Conservation (phyloP, 2,329 filamentous ascomycete species). For the Rosellinia necatrix region DNA sequence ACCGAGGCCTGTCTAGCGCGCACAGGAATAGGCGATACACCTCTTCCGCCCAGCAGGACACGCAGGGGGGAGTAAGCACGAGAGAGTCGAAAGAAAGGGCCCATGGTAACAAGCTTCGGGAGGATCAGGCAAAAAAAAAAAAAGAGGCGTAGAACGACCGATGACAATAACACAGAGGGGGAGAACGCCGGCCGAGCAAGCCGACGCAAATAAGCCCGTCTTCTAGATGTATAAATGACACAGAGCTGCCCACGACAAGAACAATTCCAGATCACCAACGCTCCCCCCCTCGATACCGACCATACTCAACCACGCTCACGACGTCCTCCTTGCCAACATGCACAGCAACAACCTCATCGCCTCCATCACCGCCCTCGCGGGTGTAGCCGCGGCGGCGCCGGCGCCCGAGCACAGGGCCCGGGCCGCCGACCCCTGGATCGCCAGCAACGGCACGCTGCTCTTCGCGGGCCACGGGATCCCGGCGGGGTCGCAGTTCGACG, state of each 20-base stretch:
- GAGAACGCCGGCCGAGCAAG: no score
- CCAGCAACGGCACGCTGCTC: neutral
- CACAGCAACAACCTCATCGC: neutral
- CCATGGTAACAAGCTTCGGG: neutral
- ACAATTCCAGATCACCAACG: neutral
- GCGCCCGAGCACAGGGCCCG: neutral
- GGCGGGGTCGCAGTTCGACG: neutral
- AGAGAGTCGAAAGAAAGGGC: neutral
- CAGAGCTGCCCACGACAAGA: neutral
- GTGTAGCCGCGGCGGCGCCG: conserved; percentile 2
- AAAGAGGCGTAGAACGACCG: no score
- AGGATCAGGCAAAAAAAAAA: no score
- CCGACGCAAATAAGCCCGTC: no score
- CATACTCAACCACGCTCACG: neutral
- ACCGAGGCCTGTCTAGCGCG: neutral
- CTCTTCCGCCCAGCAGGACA: neutral
- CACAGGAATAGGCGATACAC: neutral
- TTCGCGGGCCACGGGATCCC: neutral
- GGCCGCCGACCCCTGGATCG: neutral
- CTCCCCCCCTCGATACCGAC: neutral
- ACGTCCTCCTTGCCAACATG: conserved; percentile 27
- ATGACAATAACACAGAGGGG: no score
- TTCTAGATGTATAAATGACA: neutral
- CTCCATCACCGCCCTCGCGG: conserved; percentile 1
- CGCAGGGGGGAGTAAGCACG: neutral